phyloP scores from a whole-genome alignment of 768 basidiomycete genomes.

The Crassisporium funariophilum region DNA sequence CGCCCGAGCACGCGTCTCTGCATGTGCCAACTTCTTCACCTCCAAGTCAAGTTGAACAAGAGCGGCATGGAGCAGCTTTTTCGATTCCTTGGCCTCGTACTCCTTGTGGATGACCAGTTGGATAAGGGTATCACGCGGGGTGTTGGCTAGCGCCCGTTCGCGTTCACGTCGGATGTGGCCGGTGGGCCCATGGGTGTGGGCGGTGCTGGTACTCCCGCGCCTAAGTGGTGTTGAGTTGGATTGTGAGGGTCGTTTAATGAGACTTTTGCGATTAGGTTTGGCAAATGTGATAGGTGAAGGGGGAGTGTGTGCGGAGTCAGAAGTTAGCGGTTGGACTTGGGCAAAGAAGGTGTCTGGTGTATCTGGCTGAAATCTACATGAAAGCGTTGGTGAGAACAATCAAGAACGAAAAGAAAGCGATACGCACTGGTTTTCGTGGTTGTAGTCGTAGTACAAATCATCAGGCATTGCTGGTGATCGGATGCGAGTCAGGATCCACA shows the following conservation, averaged over 20 bases:
- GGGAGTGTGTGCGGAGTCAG: conserved; percentile 19
- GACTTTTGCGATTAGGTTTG: conserved; percentile 3
- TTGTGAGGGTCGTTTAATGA: conserved; percentile 5
- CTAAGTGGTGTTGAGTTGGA: not conserved
- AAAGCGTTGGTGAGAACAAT: too few relatives aligned
- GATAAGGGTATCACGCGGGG: conserved; percentile 27
- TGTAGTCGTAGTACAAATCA: too few relatives aligned
- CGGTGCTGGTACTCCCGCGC: not conserved
- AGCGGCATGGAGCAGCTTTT: conserved; percentile 28
- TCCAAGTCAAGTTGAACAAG: conserved; percentile 27
- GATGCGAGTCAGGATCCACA: too few relatives aligned
- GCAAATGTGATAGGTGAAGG: conserved; percentile 4
- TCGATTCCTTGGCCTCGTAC: conserved; percentile 28
- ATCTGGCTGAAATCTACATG: too few relatives aligned
- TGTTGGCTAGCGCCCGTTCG: conserved; percentile 26
- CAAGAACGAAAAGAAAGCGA: too few relatives aligned
- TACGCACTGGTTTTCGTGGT: too few relatives aligned
- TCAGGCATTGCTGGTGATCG: too few relatives aligned
- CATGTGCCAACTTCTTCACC: conserved; percentile 15
- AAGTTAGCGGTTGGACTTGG: conserved; percentile 21
- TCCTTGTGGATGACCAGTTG: conserved; percentile 28
- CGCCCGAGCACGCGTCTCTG: conserved; percentile 15
- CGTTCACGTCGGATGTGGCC: conserved; percentile 23
- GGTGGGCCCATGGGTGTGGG: conserved; percentile 8
- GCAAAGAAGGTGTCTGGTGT: too few relatives aligned